Evolutionary conservation across 1,284 basidiomycete genomes (phyloP), one percentile per base, ranked within the genome.

Genomic region (Apiotrichum sp.): DNA sequence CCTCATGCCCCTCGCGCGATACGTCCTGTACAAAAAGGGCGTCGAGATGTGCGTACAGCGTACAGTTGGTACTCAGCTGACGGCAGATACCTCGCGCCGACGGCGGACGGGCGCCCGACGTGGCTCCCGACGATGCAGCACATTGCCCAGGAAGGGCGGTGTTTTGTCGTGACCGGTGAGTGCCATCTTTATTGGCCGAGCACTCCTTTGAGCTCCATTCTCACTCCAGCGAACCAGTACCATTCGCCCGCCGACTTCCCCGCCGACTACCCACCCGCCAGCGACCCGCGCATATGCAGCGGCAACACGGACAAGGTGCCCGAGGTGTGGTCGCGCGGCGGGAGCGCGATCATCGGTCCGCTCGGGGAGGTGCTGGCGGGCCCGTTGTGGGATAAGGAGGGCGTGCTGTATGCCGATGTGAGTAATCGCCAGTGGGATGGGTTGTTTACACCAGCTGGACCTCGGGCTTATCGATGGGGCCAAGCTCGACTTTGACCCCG

Each of bases 111-210:
- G 3, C 78, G 87, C 10, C 80, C 81, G 1, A 79, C 76, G 1
- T 88, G 86, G 86, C 78, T 81, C 58, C 77, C 78, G 53, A 81
- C 82, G 1, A 87, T 88, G 85, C 73, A 79, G 50, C 86, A 87
- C 66, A 86, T 89, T 50, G 86, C 86, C 1, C 76, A 85, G 50
- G 87, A 89, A 72, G 87, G 86, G 2, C 80, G 87, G 31, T 87
- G 85, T 73, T 88, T 86, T 69, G 87, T 88, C 81, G 14, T 86
- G 82, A 67, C 86, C 3, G 66, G 66, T 64, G 50, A 48, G 62
- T 49, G 76, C 86, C 0, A 68, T 88, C 47, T 83, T 82, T 4
- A 86, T 84, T 46, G 42, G 34, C 50, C 6, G 2, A 7, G 0
- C 80, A 67, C 14, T 67, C 68, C 42, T 57, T 67, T 65, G 35